Evolutionary conservation across 2,329 filamentous ascomycete genomes (phyloP), one percentile per base, ranked within the genome.

Genomic region (Trichophyton simii): DNA sequence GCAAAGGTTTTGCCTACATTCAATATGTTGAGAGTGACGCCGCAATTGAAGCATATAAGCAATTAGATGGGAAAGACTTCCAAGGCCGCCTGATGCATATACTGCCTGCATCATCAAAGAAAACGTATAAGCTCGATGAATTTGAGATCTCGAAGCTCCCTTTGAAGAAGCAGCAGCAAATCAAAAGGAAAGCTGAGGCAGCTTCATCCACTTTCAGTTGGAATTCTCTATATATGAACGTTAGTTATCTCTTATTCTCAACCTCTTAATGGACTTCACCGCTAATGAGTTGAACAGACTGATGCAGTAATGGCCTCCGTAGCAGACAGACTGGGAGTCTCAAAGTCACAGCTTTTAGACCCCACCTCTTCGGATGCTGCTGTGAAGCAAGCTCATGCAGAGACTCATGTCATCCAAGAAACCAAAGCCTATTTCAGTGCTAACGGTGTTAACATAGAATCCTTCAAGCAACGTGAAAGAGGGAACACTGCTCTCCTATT

Each of bases 161-260:
- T 15, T 78, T 97, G 66, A 97, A 96, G 77, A 94, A 95, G 74
- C 94, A 97, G 74, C 90, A 90, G 68, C 83, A 95, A 69, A 88
- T 97, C 67, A 89, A 88, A 72, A 88, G 88, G 69, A 95, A 89
- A 75, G 82, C 86, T 58, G 87, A 92, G 68, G 89, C 91, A 22
- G 82, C 88, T 7, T 87, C 86, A 34, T 84, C 82, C 57, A 85
- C 83, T 0, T 97, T 97, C 77, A 96, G 92, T 72, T 99, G 94
- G 94, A 99, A 99, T 78, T 92, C 91, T n/a, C 79, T 99, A n/a
- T 99, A 94, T 75, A 95, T 99, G 88, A 96, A 88, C 75, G 88
- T 90, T 76, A 72, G 72, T 72, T 54, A 46, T n/a, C 46, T 7
- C 11, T 50, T 9, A 9, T 20, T 55, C 22, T 58, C 60, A 36